Evolutionary conservation across 768 basidiomycete genomes (phyloP), one percentile per base, ranked within the genome.

Genomic region (Termitomyces bulborhizus): DNA sequence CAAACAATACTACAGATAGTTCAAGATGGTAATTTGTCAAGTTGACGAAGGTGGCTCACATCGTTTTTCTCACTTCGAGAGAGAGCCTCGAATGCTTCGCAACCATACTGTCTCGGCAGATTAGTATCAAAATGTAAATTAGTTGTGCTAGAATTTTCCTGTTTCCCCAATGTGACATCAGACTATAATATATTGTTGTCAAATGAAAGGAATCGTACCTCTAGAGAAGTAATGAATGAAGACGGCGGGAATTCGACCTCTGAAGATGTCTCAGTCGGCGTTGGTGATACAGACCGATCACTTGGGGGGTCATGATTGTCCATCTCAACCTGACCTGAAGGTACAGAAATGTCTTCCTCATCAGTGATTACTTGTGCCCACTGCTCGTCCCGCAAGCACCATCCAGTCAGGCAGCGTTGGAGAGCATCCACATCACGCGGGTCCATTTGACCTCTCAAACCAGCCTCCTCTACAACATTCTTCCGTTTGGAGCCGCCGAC

Each of bases 1-100:
- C 37, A 80, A 68, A 63, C 86, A 88, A 60, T 90, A 91, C 86
- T 90, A 58, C 31, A 21, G 5, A 31, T 31, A 41, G 12, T 31
- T n/a, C 13, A 24, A 44, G 32, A 31, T 5, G 18, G 18, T 27
- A 11, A 24, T 26, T 31, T 8, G 40, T 47, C 26, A 45, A 40
- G 21, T 43, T 40, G 45, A 11, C 42, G 27, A 27, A 53, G 55
- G 12, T 37, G 24, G 63, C 79, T 62, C 57, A 80, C 83, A 49
- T 81, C 80, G 15, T 81, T 65, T 62, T 83, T 84, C 59, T 80
- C 78, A 7, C 81, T 47, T 2, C 63, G 66, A 1, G 74, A 65
- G 2, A 84, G 66, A 24, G 61, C 61, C 55, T 80, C 77, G 56
- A 79, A 81, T 4, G 71, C 76, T 31, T 65, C 65, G 49, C 74